A percentile compares a stretch with the other conserved stretches of the same genome.
phyloP scores from a whole-genome alignment of 148 eudicot species.

The Persicaria tinctoria region DNA sequence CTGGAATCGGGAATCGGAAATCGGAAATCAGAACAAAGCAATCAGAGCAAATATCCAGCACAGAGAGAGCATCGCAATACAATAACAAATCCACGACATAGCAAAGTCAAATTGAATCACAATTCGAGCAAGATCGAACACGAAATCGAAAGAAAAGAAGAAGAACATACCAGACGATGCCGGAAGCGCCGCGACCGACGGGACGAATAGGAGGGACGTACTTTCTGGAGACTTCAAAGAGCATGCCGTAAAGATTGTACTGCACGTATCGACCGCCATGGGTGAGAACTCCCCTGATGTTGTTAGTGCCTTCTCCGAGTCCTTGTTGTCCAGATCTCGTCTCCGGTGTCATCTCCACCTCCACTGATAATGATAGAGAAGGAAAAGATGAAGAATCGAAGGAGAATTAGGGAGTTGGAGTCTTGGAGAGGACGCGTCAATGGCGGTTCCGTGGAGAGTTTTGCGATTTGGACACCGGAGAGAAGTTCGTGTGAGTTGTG shows the following conservation, averaged over 20 bases:
- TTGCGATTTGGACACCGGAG: no score
- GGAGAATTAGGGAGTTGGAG: background rate
- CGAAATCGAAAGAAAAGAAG: constrained; percentile 2
- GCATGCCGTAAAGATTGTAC: constrained; percentile 16
- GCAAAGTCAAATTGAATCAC: background rate
- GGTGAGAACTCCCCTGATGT: constrained; percentile 12
- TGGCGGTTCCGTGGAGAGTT: no score
- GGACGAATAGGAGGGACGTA: constrained; percentile 20
- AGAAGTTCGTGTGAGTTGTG: no score
- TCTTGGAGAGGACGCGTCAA: no score
- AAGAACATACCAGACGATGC: constrained; percentile 16
- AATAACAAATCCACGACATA: background rate
- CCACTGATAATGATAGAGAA: background rate
- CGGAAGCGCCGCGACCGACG: constrained; percentile 18
- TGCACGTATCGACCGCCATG: constrained; percentile 15
- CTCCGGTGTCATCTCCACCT: background rate
- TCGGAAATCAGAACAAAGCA: background rate
- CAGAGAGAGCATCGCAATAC: background rate
- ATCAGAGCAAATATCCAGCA: background rate
- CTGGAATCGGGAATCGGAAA: background rate
- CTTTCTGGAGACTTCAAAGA: constrained; percentile 16
- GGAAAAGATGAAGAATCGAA: background rate
- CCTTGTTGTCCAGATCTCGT: no score
- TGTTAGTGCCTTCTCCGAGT: background rate
- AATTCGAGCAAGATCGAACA: background rate